Evolutionary conservation across 1,139 yeast genomes (phyloP).

Genomic region (Candida gigantensis): DNA sequence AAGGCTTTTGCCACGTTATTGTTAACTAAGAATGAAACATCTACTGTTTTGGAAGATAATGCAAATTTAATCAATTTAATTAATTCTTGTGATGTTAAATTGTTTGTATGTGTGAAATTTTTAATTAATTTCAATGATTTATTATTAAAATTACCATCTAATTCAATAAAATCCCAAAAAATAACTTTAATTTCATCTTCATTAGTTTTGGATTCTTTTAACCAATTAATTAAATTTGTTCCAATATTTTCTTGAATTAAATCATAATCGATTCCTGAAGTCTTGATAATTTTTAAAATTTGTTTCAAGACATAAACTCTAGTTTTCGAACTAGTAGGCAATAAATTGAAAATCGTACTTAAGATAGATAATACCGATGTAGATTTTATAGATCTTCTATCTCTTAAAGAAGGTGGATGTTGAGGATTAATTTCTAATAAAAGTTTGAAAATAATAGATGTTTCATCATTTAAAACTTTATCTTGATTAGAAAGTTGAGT

Average conservation of each 20-base stretch:
- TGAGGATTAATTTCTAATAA: constrained; percentile 38
- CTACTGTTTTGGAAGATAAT: constrained; percentile 43
- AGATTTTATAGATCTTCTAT: constrained; percentile 47
- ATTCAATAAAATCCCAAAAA: constrained; percentile 43
- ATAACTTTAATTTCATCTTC: constrained; percentile 29
- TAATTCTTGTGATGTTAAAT: constrained; percentile 28
- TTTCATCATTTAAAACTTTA: constrained; percentile 26
- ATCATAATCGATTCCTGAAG: constrained; percentile 34
- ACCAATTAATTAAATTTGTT: constrained; percentile 39
- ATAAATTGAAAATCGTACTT: constrained; percentile 46
- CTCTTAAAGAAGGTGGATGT: constrained; percentile 46
- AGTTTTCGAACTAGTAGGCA: constrained; percentile 34
- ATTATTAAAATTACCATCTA: constrained; percentile 32
- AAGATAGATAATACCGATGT: constrained; percentile 45
- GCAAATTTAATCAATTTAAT: constrained; percentile 37
- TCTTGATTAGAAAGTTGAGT: constrained; percentile 29
- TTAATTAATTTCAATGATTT: constrained; percentile 40
- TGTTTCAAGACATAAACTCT: constrained; percentile 35
- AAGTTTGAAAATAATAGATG: constrained; percentile 31
- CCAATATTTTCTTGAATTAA: constrained; percentile 41
- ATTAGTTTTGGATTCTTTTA: constrained; percentile 30
- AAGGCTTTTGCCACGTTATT: constrained; percentile 40
- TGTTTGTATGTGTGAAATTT: constrained; percentile 29
- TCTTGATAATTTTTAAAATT: constrained; percentile 35
- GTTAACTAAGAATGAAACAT: constrained; percentile 46